Conservation (phyloP, 2,329 filamentous ascomycete genomes). For the Harringtonia lauricola region DNA sequence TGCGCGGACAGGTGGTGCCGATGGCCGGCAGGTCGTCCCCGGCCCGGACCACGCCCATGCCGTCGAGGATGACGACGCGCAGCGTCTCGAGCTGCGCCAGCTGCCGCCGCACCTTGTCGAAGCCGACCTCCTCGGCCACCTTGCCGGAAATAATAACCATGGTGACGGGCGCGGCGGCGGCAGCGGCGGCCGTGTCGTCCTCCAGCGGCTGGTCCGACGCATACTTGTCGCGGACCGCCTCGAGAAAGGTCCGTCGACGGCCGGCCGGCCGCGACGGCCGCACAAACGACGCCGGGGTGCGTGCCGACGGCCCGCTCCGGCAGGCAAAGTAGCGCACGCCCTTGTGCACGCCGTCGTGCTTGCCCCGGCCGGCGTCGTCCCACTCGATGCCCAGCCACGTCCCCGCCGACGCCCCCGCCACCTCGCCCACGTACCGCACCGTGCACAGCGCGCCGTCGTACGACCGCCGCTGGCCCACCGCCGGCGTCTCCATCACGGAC, state of each 20-base stretch:
- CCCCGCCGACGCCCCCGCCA: conserved; percentile 67
- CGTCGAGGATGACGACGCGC: conserved; percentile 72
- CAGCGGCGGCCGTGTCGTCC: too few relatives aligned
- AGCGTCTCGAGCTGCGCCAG: conserved; percentile 70
- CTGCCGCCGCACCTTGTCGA: conserved; percentile 79
- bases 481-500: conserved; percentile 24
- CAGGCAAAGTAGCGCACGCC: conserved; percentile 75
- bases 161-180: background rate
- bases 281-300: conserved; percentile 74
- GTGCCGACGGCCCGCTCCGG: conserved; percentile 28
- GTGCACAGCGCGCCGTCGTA: conserved; percentile 72
- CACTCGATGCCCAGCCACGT: conserved; percentile 93
- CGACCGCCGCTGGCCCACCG: conserved; percentile 65
- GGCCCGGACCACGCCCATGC: conserved; percentile 46
- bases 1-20: conserved; percentile 46
- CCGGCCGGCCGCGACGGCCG: conserved; percentile 65
- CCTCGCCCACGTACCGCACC: conserved; percentile 68
- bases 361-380: conserved; percentile 79
- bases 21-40: conserved; percentile 27
- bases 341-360: conserved; percentile 78
- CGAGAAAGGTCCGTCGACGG: conserved; percentile 58
- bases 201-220: conserved; percentile 41
- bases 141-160: conserved; percentile 63
- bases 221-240: conserved; percentile 77
- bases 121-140: conserved; percentile 85